Base-by-base conservation (phyloP, 192 early-diverging fungal genomes). In the Coemansia sp. region DNA sequence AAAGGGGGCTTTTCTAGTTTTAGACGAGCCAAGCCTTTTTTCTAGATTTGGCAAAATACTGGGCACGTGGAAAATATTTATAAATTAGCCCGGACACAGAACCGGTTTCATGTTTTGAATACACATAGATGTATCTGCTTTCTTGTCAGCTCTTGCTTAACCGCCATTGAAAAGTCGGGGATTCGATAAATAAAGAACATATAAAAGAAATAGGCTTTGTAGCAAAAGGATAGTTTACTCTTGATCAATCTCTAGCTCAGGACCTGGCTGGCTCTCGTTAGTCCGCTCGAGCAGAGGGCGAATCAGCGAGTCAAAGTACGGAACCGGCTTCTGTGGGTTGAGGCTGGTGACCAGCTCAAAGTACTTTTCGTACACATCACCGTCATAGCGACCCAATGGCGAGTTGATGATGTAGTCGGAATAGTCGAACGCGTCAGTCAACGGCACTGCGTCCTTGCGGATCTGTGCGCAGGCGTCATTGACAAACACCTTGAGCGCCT, bases 361-460 rank as follows among this genome's bases (percentile, higher is more conserved):
- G 89, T 96, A 96, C 60, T 88, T 81, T 50, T 85, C 88, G 70
- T 92, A 94, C 11, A 93, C 86, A 70, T 94, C 85, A 57, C 94
- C 94, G 58, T 94, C 93, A 68, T 84, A 87, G 39, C 89, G 84
- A 53, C 94, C 94, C 19, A 96, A 71, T 22, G 94, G 94, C 53
- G 91, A 91, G 82, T 92, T 93, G 65, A 96, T 77, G 23, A 96
- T 87, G 69, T 90, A 94, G 73, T 96, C 94, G 11, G 88, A 85
- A 81, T 89, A 90, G 66, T 91, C 93, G 80, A 94, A 96, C 20
- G 92, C 82, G 73, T 96, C 94, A 22, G 91, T 91, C 39, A 93
- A 73, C 9, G 91, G 86, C 78, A 96, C 88, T 41, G 89, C 89
- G 60, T 94, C 88, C 52, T 86, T 78, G 58, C 94, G 86, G n/a